Evolutionary conservation across 495 filamentous ascomycete species (phyloP), one percentile per base, ranked within the genome.

Genomic region (Talaromyces nanjingensis): DNA sequence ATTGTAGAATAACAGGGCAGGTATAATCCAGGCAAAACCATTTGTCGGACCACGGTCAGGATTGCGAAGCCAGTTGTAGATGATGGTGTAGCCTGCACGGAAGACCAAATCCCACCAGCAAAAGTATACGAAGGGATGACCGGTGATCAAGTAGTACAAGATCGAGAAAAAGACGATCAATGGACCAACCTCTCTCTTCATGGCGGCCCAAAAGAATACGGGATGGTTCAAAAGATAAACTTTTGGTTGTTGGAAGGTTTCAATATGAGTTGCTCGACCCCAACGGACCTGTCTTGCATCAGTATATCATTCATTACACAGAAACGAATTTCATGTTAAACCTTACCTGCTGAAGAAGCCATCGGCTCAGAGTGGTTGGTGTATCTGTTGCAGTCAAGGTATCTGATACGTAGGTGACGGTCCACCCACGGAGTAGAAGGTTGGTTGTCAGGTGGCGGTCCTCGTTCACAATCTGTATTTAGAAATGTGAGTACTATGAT

Each of bases 381-480:
- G 72, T 73, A 31, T 74, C 72, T 4, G 72, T 74, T 60, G 71
- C 70, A 12, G 72, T 63, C n/a, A 74, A 57, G 14, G 71, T 72
- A 39, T 73, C 68, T 6, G 72, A 71, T 14, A 69, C 71, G 59
- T 71, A 74, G 14, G 69, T 73, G 2, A 74, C 68, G 18, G 70
- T 74, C 72, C 72, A 74, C 9, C 71, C 71, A 60, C 69, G 70
- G 42, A 74, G 62, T 39, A 74, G 67, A 3, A 74, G 68, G 45
- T 72, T 72, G 4, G 72, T 74, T 7, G 72, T 74, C 18, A 74
- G 65, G 49, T 74, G 72, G 14, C 72, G 71, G 57, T 74, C 72
- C 62, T 74, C 72, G 45, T 74, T 74, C 34, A 74, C 70, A 42
- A 74, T 62, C 66, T 56, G 27, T 16, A 9, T 56, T 56, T 31